Evolutionary conservation across 805 yeast species (phyloP), one percentile per base, ranked within the genome.

Genomic region (Cyberlindnera veronae): DNA sequence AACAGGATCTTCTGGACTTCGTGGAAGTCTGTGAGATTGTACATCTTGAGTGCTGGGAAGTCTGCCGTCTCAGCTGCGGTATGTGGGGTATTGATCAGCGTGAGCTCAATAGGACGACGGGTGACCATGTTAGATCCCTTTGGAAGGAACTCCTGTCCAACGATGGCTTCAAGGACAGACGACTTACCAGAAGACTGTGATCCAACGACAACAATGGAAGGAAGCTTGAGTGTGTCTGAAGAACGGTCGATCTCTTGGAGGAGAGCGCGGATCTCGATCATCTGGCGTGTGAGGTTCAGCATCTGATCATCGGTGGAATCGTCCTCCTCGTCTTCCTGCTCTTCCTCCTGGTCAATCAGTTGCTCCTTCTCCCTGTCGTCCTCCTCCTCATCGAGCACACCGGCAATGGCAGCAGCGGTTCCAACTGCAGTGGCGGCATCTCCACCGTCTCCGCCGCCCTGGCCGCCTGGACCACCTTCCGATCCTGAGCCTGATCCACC

Each of bases 91-190:
- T 93, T 90, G 8, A 93, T 82, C 35, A 93, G 69, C 0, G 99
- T 95, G 49, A 93, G 71, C 65, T 93, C 99, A 34, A 93, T 91
- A 2, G 99, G 99, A 53, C 99, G 76, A 61, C 98, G 77, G 0
- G 99, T 93, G 24, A 95, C 99, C 99, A 93, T 95, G 59, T 95
- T 93, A 30, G 87, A 78, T 23, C 99, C 99, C 62, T 93, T 93
- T 26, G 99, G 99, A 42, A 93, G 67, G 52, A 93, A 93, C 60
- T 93, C 97, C 53, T 86, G 95, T n/a, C 99, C 99, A 5, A 93
- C 99, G 42, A 93, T 85, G 6, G 96, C 78, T 61, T 93, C 99
- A 34, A 93, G 71, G 1, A 93, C 99, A 1, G 98, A 91, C 0
- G 97, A 88, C 62, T 93, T 93, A 32, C 99, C 99, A 31, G 96